phyloP scores from a whole-genome alignment of 495 filamentous ascomycete genomes.

The Neohortaea acidophila region DNA sequence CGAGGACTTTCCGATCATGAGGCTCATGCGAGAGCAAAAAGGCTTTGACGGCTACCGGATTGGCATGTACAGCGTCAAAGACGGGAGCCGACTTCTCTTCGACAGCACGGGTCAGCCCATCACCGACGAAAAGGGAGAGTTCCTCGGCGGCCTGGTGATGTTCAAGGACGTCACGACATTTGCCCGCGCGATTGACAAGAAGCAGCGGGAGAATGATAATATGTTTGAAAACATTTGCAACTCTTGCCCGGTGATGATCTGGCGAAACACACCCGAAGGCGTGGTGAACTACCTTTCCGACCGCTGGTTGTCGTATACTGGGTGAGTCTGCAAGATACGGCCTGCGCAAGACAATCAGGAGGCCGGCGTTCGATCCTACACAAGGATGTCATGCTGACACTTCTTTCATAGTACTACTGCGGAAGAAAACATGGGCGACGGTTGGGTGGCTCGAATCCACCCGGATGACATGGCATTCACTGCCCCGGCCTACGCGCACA shows the following conservation, averaged over 20 bases:
- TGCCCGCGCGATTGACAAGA: constrained; percentile 41
- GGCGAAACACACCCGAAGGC: constrained; percentile 47
- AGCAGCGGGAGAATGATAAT: constrained; percentile 46
- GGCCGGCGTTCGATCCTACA: too few species aligned
- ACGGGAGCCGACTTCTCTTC: constrained; percentile 33
- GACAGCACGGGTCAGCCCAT: constrained; percentile 47
- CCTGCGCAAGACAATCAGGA: too few species aligned
- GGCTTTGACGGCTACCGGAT: constrained; percentile 38
- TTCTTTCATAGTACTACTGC: too few species aligned
- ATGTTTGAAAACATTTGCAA: constrained; percentile 56
- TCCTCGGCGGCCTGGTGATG: constrained; percentile 48
- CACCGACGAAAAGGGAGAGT: constrained; percentile 42
- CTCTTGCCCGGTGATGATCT: constrained; percentile 53
- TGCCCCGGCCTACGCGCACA: constrained; percentile 38
- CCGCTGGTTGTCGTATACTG: constrained; percentile 58
- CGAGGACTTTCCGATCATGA: constrained; percentile 46
- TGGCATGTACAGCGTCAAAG: constrained; percentile 40
- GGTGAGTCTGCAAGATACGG: too few species aligned
- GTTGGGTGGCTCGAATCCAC: constrained; percentile 33
- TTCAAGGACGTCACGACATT: constrained; percentile 51
- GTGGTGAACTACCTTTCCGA: constrained; percentile 50
- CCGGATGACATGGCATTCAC: constrained; percentile 42
- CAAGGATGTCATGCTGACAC: too few species aligned
- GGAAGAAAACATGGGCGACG: constrained; percentile 35
- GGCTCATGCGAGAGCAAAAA: constrained; percentile 39